Percentiles rank a stretch among this genome's conserved stretches.
Conservation (phyloP, 2,329 filamentous ascomycete genomes). For the Neofusicoccum laricinum region DNA sequence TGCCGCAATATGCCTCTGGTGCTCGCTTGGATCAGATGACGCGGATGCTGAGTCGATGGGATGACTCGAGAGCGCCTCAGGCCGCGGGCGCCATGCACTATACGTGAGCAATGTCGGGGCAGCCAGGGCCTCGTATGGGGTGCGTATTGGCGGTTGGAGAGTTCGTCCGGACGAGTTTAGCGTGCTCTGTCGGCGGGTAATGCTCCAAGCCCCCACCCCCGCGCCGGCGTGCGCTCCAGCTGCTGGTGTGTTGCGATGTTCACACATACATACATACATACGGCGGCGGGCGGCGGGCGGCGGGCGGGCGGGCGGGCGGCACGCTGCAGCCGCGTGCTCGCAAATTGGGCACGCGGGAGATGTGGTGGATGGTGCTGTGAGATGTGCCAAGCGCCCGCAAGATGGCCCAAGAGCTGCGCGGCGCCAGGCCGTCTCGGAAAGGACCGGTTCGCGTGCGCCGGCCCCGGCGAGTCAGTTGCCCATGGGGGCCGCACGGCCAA, state of each 20-base stretch:
- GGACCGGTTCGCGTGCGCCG: slow-evolving; percentile 1
- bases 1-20: background rate
- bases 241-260: too few relatives aligned
- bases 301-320: background rate
- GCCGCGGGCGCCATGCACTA: background rate
- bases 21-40: background rate
- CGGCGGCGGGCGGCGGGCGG: too few relatives aligned
- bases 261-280: too few relatives aligned
- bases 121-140: background rate
- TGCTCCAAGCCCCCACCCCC: too few relatives aligned
- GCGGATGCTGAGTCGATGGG: background rate
- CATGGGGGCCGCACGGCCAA: background rate
- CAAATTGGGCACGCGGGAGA: background rate
- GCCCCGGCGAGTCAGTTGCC: background rate
- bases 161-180: background rate
- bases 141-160: background rate
- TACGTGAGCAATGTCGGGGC: background rate
- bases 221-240: too few relatives aligned
- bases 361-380: background rate
- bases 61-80: background rate
- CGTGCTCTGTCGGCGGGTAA: background rate
- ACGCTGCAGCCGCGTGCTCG: background rate
- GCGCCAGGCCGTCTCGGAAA: background rate
- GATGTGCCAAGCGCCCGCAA: background rate
- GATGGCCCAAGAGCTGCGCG: background rate